phyloP scores from a whole-genome alignment of 2,329 filamentous ascomycete genomes.

The Penicillium frequentans region DNA sequence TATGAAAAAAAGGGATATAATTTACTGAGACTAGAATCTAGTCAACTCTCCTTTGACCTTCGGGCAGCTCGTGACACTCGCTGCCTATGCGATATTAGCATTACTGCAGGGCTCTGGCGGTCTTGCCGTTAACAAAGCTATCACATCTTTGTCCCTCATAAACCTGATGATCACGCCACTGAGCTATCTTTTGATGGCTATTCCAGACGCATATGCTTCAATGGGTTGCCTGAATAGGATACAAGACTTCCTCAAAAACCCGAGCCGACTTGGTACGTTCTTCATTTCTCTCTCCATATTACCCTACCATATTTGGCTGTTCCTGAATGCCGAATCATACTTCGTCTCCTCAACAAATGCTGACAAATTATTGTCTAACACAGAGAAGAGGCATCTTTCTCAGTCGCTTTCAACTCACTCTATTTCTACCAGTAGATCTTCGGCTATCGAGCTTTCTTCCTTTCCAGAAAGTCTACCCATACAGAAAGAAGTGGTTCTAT shows the following conservation, averaged over 20 bases:
- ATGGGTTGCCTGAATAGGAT: background rate
- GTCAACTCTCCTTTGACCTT: conserved; percentile 14
- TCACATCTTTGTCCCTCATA: conserved; percentile 42
- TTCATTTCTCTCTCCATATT: background rate
- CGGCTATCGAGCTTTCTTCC: background rate
- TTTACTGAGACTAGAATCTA: background rate
- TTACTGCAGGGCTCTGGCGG: conserved; percentile 9
- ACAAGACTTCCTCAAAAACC: background rate
- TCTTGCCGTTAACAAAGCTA: conserved; percentile 38
- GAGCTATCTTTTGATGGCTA: background rate
- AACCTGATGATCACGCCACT: conserved; percentile 40
- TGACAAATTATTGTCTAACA: background rate
- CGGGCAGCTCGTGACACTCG: conserved; percentile 16
- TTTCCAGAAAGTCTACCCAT: background rate
- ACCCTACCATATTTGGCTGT: background rate
- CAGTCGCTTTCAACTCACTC: background rate
- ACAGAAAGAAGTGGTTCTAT: background rate
- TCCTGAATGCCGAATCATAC: background rate
- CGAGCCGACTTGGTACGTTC: background rate
- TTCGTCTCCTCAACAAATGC: background rate
- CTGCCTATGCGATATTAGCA: conserved; percentile 19
- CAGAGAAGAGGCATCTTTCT: background rate
- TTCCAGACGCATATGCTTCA: background rate
- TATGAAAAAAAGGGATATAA: background rate
- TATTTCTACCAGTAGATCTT: background rate